phyloP scores from a whole-genome alignment of 1,284 basidiomycete genomes.

The Ceratobasidium sp. region DNA sequence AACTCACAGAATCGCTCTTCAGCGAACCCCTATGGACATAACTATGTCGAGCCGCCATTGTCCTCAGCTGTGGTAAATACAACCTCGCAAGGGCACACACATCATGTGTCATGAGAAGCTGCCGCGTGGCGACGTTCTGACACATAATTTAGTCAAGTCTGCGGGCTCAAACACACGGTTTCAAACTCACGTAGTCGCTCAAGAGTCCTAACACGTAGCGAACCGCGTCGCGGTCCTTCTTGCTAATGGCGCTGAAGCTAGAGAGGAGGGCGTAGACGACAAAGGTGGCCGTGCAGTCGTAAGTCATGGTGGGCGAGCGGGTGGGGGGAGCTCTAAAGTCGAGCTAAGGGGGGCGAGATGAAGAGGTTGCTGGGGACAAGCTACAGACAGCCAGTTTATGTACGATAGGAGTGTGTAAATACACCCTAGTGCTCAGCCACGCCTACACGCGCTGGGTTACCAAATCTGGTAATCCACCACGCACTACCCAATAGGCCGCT shows the following conservation, averaged over 20 bases:
- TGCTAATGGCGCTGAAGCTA: not conserved
- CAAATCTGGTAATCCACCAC: no score
- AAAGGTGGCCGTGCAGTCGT: conserved; percentile 12
- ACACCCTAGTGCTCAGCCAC: no score
- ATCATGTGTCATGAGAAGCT: conserved; percentile 13
- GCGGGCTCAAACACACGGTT: not conserved
- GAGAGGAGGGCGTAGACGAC: conserved; percentile 30
- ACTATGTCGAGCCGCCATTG: conserved; percentile 9
- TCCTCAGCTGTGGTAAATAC: conserved; percentile 19
- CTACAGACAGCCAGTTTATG: no score
- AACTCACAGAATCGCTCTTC: conserved; percentile 1
- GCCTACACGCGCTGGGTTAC: no score
- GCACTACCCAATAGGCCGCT: no score
- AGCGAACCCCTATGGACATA: conserved; percentile 15
- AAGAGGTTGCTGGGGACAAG: no score
- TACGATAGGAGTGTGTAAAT: no score
- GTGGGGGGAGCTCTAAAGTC: no score
- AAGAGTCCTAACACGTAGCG: conserved; percentile 10
- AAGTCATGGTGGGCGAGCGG: not conserved
- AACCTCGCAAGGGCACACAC: conserved; percentile 13
- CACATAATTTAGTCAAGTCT: not conserved
- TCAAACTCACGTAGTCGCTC: conserved; percentile 1
- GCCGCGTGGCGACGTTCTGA: not conserved
- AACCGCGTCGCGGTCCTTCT: conserved; percentile 11
- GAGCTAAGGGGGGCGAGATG: no score